Evolutionary conservation across 192 early-diverging fungal genomes (phyloP), one percentile per base, ranked within the genome.

Genomic region (Podila minutissima): DNA sequence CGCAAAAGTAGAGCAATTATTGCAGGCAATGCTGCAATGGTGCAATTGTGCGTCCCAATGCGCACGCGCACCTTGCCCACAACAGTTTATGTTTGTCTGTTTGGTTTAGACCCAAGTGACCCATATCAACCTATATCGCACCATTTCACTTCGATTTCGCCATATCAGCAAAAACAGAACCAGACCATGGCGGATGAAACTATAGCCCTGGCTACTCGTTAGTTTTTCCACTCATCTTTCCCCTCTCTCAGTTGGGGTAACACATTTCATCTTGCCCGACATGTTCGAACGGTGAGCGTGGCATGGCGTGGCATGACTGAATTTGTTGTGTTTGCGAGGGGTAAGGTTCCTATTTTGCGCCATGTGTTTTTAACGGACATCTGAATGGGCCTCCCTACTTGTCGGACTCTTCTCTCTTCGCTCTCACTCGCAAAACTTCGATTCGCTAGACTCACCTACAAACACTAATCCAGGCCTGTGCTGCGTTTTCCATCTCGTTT

Each of bases 91-190:
- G 41, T 46, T 46, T 0, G 41, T 46, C 41, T 3, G 11, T 55
- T 55, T 55, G 53, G 19, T 22, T 53, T 53, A n/a, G 8, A 24
- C 19, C 53, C 22, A 55, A 46, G 15, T 15, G 15, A 1, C 53
- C 24, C 24, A 26, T 22, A 24, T 26, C 24, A 55, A 26, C 53
- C 20, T 10, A 26, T 26, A 55, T 55, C 53, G 24, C 53, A 55
- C 53, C 53, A 55, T 55, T 55, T 55, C n/a, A n/a, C 53, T 46
- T 55, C 13, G n/a, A 55, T 55, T 55, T 55, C 53, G 53, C 53
- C 53, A 55, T 55, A 55, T 55, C 53, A 55, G 53, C 22, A 24
- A 55, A 55, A 55, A 26, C 19, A 55, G 53, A 55, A 55, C 24
- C n/a, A 55, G 41, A 46, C 41, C 13, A 46, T 46, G 41, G 53